Evolutionary conservation across 345 rosid genomes (phyloP).

Genomic region (Sisymbrium altissimum): DNA sequence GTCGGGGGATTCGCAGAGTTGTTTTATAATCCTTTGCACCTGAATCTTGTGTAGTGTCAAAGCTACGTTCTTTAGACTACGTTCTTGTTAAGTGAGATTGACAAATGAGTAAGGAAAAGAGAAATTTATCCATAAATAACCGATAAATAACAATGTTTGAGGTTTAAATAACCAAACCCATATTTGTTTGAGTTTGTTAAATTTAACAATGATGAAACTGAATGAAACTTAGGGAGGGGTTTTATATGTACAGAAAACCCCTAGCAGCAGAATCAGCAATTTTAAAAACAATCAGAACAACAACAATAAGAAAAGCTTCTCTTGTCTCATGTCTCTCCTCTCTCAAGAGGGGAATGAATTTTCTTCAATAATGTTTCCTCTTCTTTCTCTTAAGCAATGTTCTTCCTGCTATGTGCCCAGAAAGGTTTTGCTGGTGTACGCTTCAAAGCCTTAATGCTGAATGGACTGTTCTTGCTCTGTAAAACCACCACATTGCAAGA

Average conservation of each 20-base stretch:
- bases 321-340: not conserved
- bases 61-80: not conserved
- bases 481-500: not conserved
- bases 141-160: not conserved
- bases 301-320: constrained; percentile 6
- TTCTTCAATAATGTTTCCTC: not conserved
- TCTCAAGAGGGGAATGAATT: not conserved
- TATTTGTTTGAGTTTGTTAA: not conserved
- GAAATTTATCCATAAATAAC: constrained; percentile 3
- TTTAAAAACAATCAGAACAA: constrained; percentile 9
- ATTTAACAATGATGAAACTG: constrained; percentile 21
- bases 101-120: not conserved
- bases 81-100: not conserved
- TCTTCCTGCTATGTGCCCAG: constrained; percentile 55
- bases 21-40: constrained; percentile 11
- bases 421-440: constrained; percentile 72
- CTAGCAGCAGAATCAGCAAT: constrained; percentile 24
- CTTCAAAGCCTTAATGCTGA: constrained; percentile 68
- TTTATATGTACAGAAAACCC: constrained; percentile 30
- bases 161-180: constrained; percentile 14
- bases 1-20: not conserved
- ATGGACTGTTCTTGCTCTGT: constrained; percentile 85
- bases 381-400: constrained; percentile 38
- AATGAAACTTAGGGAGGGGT: constrained; percentile 20
- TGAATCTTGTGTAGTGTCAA: not conserved